These are phyloP conservation scores for Prunus dulcis DNA, from an alignment of 306 rosid genomes.

Conservation along the genomic window DNA sequence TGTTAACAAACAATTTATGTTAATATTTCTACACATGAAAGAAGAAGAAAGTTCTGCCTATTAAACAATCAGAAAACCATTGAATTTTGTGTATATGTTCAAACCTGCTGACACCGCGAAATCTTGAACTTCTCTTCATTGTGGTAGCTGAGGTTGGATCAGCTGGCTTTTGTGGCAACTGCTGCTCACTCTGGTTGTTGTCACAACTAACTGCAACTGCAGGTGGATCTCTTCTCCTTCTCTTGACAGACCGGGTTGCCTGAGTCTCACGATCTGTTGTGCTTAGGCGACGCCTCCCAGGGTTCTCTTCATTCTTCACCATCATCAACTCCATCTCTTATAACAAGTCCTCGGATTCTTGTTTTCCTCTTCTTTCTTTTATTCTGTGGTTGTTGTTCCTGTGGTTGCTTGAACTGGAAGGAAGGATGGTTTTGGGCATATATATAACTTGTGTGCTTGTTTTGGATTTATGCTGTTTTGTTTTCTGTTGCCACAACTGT, in stretches of 20 bases:
- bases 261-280: constrained; percentile 33
- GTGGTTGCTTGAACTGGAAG: constrained; percentile 3
- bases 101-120: constrained; percentile 77
- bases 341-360: not conserved
- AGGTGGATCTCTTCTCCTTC: constrained; percentile 43
- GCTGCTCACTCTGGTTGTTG: constrained; percentile 22
- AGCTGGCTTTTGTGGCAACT: constrained; percentile 6
- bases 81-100: not conserved
- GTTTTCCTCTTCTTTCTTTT: constrained; percentile 1
- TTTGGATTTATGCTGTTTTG: constrained; percentile 41
- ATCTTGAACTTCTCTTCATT: constrained; percentile 76
- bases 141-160: constrained; percentile 48
- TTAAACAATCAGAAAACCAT: not conserved
- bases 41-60: not conserved
- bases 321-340: constrained; percentile 31
- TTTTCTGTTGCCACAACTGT: constrained; percentile 22
- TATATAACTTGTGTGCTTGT: constrained; percentile 28
- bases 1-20: constrained; percentile 17
- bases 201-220: constrained; percentile 9
- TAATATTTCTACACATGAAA: not conserved
- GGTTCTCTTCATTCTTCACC: constrained; percentile 45
- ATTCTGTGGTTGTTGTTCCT: not conserved
- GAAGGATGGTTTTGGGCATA: not conserved
- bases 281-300: constrained; percentile 19
- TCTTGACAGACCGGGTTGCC: constrained; percentile 38